A percentile compares a stretch with the other conserved stretches of the same genome.
These are phyloP conservation scores for Trichoderma sp. DNA, from an alignment of 2,329 filamentous ascomycete genomes.

Conservation along the genomic window DNA sequence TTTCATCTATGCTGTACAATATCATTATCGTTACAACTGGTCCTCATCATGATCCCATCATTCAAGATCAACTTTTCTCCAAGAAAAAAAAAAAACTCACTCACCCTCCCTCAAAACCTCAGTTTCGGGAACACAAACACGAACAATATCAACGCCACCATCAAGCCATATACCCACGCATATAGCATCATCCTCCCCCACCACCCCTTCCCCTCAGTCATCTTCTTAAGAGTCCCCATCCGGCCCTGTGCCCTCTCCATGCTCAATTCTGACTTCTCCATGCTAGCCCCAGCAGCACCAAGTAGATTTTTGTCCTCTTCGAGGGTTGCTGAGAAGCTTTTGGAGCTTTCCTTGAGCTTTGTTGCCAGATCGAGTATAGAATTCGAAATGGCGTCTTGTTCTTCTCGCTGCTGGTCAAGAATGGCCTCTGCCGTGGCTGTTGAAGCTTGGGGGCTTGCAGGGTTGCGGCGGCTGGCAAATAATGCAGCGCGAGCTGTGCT, in stretches of 20 bases:
- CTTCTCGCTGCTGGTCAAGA: constrained; percentile 72
- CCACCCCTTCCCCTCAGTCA: constrained; percentile 89
- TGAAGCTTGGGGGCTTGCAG: constrained; percentile 42
- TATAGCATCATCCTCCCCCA: constrained; percentile 83
- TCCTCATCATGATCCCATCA: background rate
- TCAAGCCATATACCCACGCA: constrained; percentile 78
- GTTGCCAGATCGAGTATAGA: constrained; percentile 80
- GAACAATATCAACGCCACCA: constrained; percentile 74
- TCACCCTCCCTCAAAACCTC: constrained; percentile 60
- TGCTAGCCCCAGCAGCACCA: constrained; percentile 67
- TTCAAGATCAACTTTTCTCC: background rate
- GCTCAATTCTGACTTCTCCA: constrained; percentile 74
- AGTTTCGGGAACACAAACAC: constrained; percentile 89
- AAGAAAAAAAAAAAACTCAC: background rate
- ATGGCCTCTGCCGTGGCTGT: constrained; percentile 67
- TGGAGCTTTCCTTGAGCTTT: constrained; percentile 73
- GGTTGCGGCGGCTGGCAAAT: constrained; percentile 45
- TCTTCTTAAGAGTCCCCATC: constrained; percentile 75
- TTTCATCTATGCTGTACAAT: constrained; percentile 13
- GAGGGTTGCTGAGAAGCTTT: constrained; percentile 70
- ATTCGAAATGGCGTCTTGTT: constrained; percentile 80
- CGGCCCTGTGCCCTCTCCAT: constrained; percentile 75
- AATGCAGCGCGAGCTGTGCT: constrained; percentile 47
- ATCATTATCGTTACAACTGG: constrained; percentile 6
- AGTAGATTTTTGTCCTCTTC: constrained; percentile 73